Percentiles rank a stretch among this genome's conserved stretches.
These are phyloP conservation scores for Dianthus caryophyllus DNA, from an alignment of 148 eudicot genomes.

Conservation along the genomic window DNA sequence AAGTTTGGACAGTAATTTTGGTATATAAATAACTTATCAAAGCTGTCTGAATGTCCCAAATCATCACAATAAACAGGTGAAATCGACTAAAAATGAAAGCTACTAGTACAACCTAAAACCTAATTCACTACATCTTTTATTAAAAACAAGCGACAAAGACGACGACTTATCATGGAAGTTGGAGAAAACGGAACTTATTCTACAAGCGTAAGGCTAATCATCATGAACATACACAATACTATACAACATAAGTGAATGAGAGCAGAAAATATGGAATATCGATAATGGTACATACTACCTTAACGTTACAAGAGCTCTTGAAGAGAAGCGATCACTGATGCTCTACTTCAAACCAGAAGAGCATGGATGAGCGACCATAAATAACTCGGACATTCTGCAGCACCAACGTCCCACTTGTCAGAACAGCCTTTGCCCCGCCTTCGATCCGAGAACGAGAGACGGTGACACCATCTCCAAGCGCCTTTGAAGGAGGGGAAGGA, in stretches of 20 bases:
- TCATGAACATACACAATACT: not conserved
- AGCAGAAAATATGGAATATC: not conserved
- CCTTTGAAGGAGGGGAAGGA: constrained; percentile 31
- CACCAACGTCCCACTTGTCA: constrained; percentile 68
- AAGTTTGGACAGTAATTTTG: too few species aligned
- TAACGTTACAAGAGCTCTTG: constrained; percentile 6
- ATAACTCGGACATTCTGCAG: constrained; percentile 81
- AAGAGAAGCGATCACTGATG: constrained; percentile 25
- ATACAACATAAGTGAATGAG: constrained; percentile 6
- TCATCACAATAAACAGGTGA: too few species aligned
- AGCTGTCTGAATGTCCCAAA: too few species aligned
- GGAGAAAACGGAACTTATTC: not conserved
- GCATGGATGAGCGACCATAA: constrained; percentile 67
- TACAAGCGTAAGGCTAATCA: not conserved
- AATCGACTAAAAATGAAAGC: too few species aligned
- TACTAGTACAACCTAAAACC: too few species aligned
- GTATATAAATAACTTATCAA: too few species aligned
- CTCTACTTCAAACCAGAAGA: constrained; percentile 94
- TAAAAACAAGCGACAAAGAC: too few species aligned
- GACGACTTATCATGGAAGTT: not conserved
- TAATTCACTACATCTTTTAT: too few species aligned
- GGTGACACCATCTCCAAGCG: constrained; percentile 60
- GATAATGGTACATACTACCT: not conserved
- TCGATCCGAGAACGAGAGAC: constrained; percentile 80
- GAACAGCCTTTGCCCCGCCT: constrained; percentile 92